Conservation (phyloP, 2,329 filamentous ascomycete species). For the Neofusicoccum umdonicola region DNA sequence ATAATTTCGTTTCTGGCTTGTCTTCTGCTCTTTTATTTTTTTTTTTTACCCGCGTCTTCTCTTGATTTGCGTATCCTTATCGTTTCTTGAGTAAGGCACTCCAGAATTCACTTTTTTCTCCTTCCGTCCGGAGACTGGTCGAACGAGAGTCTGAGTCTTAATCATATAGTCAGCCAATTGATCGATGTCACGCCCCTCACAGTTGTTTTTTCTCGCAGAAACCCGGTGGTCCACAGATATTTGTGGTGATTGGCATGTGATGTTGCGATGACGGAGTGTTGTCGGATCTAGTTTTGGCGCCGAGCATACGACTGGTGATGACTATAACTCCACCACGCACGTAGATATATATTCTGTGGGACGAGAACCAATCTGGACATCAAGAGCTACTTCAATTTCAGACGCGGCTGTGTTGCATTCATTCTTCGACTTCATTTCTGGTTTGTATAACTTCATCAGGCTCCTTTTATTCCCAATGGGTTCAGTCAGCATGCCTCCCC, state of each 20-base stretch:
- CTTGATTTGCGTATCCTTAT: not conserved
- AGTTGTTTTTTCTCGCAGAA: too few species aligned
- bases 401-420: too few species aligned
- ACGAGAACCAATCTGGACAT: too few species aligned
- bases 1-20: not conserved
- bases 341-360: not conserved
- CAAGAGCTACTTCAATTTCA: too few species aligned
- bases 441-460: not conserved
- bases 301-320: not conserved
- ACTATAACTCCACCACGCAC: not conserved
- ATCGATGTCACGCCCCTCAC: too few species aligned
- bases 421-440: too few species aligned
- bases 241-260: not conserved
- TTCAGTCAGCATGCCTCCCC: not conserved
- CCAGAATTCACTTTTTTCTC: not conserved
- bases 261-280: not conserved
- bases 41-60: not conserved
- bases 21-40: not conserved
- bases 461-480: not conserved
- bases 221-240: not conserved
- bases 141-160: not conserved
- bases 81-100: too few species aligned
- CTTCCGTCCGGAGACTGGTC: not conserved
- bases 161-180: too few species aligned
- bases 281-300: constrained; percentile 8